Percentiles rank a stretch among this genome's conserved stretches.
Conservation (phyloP, 352 stramenopile genomes). For the Pythium aquatile region DNA sequence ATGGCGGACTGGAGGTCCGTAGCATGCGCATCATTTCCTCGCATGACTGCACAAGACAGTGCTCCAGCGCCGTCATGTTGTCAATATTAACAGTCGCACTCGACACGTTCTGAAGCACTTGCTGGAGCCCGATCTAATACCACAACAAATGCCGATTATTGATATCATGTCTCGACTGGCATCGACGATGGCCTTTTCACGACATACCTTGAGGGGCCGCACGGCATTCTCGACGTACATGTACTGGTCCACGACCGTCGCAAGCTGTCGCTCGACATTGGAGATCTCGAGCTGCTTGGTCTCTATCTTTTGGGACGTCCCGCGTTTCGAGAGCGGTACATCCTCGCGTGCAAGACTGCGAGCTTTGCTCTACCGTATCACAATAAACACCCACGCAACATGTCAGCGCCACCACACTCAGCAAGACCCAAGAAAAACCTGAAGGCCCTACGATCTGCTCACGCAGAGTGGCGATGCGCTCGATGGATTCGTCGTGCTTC, state of each 20-base stretch:
- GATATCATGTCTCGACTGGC: no score
- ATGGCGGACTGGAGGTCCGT: conserved; percentile 29
- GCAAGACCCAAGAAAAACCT: background rate
- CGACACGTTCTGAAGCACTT: conserved; percentile 78
- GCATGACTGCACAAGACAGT: conserved; percentile 52
- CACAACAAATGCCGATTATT: background rate
- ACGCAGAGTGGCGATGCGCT: conserved; percentile 47
- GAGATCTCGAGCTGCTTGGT: conserved; percentile 71
- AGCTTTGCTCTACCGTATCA: conserved; percentile 31
- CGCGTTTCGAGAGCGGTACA: conserved; percentile 57
- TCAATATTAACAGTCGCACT: conserved; percentile 70
- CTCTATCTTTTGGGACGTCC: conserved; percentile 65
- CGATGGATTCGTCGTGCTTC: conserved; percentile 61
- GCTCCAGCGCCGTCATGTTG: conserved; percentile 58
- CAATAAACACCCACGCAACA: conserved; percentile 19
- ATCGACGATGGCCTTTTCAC: no score
- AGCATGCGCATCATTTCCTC: conserved; percentile 76
- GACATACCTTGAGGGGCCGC: conserved; percentile 63
- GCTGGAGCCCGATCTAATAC: conserved; percentile 70
- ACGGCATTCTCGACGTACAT: conserved; percentile 82
- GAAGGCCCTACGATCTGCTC: conserved; percentile 54
- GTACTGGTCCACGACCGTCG: conserved; percentile 78
- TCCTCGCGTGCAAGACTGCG: conserved; percentile 46
- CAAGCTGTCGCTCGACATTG: conserved; percentile 51
- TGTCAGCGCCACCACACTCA: background rate